Base-by-base conservation (phyloP, 305 asterid species). In the Ilex paraguariensis region DNA sequence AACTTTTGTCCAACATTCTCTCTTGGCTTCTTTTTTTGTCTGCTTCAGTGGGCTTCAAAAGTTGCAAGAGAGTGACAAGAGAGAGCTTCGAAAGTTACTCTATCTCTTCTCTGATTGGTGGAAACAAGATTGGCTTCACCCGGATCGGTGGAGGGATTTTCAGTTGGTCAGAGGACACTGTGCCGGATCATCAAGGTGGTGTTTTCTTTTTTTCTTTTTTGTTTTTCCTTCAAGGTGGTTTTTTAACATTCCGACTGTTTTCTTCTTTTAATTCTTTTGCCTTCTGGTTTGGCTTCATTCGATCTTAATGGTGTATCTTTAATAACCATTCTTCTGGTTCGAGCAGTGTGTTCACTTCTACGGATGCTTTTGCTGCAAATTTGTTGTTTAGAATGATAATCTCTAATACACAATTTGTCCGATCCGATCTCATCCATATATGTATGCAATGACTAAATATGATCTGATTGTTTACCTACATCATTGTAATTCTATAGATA, bases 11-110 rank as follows among this genome's bases (percentile, higher is more conserved):
- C n/a, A 57, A 60, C 57, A 60, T 77, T 70, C 67, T 63, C 69
- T 57, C 66, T 45, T 65, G 31, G 57, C 46, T 45, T 61, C 12
- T 14, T 13, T 77, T 65, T 70, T 64, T 67, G 77, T 73, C 79
- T 77, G 67, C 75, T 61, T 56, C 59, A 61, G 54, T 63, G 71
- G 69, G 65, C 40, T 65, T 73, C 62, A 64, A 59, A 73, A 70
- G 75, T 69, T 70, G 71, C 56, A 66, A 57, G 62, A 68, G 51
- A 65, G 70, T 61, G 73, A 31, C 46, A 63, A 59, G 17, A 17
- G 51, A 63, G 60, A 64, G 61, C 63, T 60, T 44, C 11, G 13
- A 15, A n/a, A 52, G n/a, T 30, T 2, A 44, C 21, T 6, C 31
- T 9, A 21, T 21, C n/a, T 51, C 40, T 54, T 13, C 55, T 58